Evolutionary conservation across 2,329 filamentous ascomycete species (phyloP), one percentile per base, ranked within the genome.

Genomic region (Graphium sp.): DNA sequence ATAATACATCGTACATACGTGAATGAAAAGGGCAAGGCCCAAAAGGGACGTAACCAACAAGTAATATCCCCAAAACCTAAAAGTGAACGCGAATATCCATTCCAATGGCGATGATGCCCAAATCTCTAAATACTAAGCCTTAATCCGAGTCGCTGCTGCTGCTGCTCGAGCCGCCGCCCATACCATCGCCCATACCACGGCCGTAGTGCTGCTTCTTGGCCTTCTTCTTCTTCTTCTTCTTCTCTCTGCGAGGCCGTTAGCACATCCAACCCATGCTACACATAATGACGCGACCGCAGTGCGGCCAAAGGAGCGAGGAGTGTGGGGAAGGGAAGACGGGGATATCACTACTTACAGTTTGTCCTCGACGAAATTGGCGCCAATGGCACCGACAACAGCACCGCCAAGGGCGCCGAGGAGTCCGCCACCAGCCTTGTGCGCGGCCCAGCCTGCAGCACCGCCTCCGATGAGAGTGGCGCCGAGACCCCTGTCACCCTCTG

Each of bases 391-490:
- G 11, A 55, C 59, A 2, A 62, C 51, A 0, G 58, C 53, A 8
- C 61, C 63, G 6, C 56, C 62, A 3, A 67, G 41, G 3, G 60
- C 64, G 14, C 60, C 59, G 16, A 70, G 41, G 20, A 58, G 35
- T 12, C 66, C 64, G 17, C 60, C 60, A 9, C 65, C 66, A 13
- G 63, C 47, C 37, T 63, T 58, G 45, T 67, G 58, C 0, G 62
- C 64, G 0, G 63, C 52, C 40, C 57, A 67, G 6, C 58, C 65
- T n/a, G 61, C 66, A 2, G 53, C 62, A 12, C 56, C 62, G 30
- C 62, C 60, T 14, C 65, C 66, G 2, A 63, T 37, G 16, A 71
- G 40, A 4, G 64, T 58, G 2, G 65, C 60, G 4, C 62, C 64
- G 12, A 72, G 53, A 19, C 66, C 66, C 26, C 64, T 60, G n/a